These are phyloP conservation scores for Juglanconis oblonga DNA, from an alignment of 2,329 filamentous ascomycete species.

Conservation along the genomic window DNA sequence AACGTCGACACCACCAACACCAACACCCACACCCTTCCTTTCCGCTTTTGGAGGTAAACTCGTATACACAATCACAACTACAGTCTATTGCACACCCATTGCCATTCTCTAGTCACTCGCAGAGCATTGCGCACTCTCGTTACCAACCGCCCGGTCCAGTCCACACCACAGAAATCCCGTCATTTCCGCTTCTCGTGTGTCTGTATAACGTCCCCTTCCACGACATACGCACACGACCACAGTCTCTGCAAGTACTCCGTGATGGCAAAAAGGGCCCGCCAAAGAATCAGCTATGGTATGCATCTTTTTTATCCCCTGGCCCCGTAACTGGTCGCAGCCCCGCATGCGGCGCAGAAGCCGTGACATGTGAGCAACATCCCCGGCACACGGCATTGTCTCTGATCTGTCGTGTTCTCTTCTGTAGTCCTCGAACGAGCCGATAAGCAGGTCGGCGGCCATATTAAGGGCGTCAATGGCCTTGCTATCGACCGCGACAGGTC, in stretches of 20 bases:
- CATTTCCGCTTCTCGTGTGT: background rate
- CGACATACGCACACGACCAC: conserved; percentile 19
- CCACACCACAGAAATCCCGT: too few species aligned
- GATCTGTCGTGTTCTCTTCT: conserved; percentile 19
- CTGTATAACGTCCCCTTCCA: background rate
- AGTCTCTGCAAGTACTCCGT: conserved; percentile 21
- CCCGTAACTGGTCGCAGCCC: conserved; percentile 18
- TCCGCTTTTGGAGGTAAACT: background rate
- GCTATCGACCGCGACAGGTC: conserved; percentile 79
- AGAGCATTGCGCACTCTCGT: background rate
- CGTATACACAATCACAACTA: background rate
- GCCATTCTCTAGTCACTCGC: too few species aligned
- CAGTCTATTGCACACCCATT: background rate
- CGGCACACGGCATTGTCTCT: conserved; percentile 15
- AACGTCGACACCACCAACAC: background rate
- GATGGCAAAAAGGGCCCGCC: conserved; percentile 64
- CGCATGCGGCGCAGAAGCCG: conserved; percentile 23
- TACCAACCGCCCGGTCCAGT: background rate
- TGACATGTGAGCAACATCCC: conserved; percentile 4
- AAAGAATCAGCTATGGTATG: conserved; percentile 66
- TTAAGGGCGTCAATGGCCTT: conserved; percentile 91
- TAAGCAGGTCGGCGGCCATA: conserved; percentile 71
- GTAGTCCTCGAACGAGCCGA: conserved; percentile 59
- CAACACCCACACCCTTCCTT: background rate
- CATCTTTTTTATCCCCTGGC: conserved; percentile 19